phyloP scores from a whole-genome alignment of 2,329 filamentous ascomycete species.

The Claviceps humidiphila region DNA sequence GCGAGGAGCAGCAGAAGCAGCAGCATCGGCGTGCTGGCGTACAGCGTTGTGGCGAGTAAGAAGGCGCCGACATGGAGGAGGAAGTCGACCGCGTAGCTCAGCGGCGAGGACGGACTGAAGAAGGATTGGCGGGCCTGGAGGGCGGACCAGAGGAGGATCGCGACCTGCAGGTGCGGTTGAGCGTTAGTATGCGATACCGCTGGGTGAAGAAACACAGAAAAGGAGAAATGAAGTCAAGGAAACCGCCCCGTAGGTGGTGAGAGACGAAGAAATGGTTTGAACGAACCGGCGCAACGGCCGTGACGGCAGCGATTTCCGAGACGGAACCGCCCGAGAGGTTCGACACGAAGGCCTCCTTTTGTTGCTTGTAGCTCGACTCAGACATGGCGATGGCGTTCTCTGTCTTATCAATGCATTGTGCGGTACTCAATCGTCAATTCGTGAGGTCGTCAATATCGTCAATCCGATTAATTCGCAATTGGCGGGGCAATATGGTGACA shows the following conservation, averaged over 20 bases:
- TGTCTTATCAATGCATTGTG: not conserved
- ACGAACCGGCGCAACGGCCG: constrained; percentile 67
- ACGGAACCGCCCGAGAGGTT: constrained; percentile 74
- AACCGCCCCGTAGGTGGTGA: not conserved
- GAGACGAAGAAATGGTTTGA: not conserved
- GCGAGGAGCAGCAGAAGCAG: constrained; percentile 62
- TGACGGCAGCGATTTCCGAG: constrained; percentile 76
- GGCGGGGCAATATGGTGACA: too few species aligned
- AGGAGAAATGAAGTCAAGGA: not conserved
- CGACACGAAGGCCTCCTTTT: constrained; percentile 93
- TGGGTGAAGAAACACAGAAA: too few species aligned
- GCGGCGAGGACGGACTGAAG: constrained; percentile 60
- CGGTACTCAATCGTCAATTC: too few species aligned
- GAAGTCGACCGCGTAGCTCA: constrained; percentile 67
- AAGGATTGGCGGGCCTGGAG: constrained; percentile 74
- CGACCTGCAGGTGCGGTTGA: constrained; percentile 40
- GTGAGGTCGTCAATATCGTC: too few species aligned
- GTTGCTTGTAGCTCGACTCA: constrained; percentile 61
- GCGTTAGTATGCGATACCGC: too few species aligned
- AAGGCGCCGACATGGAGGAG: constrained; percentile 73
- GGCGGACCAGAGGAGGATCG: constrained; percentile 76
- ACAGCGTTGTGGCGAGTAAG: constrained; percentile 75
- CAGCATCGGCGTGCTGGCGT: constrained; percentile 60
- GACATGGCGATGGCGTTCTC: constrained; percentile 18
- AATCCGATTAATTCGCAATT: too few species aligned